Evolutionary conservation across 2,329 filamentous ascomycete genomes (phyloP).

Genomic region (Neofusicoccum sp.): DNA sequence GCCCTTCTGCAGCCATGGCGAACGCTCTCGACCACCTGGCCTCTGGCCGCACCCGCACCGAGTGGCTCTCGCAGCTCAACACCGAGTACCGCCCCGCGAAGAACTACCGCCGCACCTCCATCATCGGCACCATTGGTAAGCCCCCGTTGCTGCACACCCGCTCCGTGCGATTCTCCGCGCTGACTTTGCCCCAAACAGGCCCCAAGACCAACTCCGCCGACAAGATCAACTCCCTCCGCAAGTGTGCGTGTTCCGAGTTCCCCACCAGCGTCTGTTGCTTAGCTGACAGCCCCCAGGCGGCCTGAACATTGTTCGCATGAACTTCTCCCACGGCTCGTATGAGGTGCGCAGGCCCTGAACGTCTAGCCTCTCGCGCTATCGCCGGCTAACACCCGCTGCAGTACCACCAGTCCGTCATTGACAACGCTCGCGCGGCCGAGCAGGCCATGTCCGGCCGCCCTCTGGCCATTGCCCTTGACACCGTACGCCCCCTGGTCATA

Average conservation of each 20-base stretch:
- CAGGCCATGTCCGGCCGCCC: conserved; percentile 74
- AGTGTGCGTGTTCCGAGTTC: conserved; percentile 41
- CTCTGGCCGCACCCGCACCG: conserved; percentile 67
- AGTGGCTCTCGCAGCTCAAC: conserved; percentile 76
- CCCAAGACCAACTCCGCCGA: conserved; percentile 98
- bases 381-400: conserved; percentile 35
- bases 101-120: conserved; percentile 94
- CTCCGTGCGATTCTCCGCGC: conserved; percentile 13
- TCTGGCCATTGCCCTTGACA: conserved; percentile 89
- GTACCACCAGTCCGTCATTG: conserved; percentile 98
- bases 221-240: conserved; percentile 92
- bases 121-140: conserved; percentile 93
- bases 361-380: background rate
- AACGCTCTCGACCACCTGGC: conserved; percentile 83
- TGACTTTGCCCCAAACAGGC: conserved; percentile 44
- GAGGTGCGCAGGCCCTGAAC: conserved; percentile 48
- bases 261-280: background rate
- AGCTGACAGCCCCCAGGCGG: conserved; percentile 55
- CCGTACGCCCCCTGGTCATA: conserved; percentile 48
- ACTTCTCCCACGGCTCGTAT: conserved; percentile 94
- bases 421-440: conserved; percentile 89
- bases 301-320: conserved; percentile 99
- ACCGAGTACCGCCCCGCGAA: conserved; percentile 82
- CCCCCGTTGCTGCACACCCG: background rate
- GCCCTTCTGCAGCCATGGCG: conserved; percentile 48